phyloP scores from a whole-genome alignment of 2,329 filamentous ascomycete genomes.

The Trichoderma citrinoviride region DNA sequence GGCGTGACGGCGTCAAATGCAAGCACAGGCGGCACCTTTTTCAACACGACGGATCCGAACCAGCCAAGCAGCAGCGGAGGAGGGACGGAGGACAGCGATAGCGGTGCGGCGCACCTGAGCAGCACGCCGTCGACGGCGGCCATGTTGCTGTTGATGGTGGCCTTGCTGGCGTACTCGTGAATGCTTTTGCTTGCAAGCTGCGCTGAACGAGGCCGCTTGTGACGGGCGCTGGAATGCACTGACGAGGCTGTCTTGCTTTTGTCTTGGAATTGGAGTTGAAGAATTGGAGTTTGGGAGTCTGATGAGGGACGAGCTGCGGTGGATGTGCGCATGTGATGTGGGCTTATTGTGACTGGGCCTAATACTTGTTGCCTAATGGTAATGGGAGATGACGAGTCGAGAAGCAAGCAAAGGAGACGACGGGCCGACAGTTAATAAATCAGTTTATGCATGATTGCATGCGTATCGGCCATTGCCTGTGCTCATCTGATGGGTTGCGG shows the following conservation, averaged over 20 bases:
- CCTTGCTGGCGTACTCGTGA: constrained; percentile 7
- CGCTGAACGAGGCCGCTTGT: background rate
- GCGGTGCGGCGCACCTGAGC: background rate
- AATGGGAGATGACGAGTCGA: too few species aligned
- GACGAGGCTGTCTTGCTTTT: background rate
- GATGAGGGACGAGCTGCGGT: too few species aligned
- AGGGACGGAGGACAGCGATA: background rate
- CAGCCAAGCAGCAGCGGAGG: background rate
- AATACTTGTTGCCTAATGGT: too few species aligned
- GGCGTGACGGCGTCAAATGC: constrained; percentile 27
- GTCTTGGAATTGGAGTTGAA: too few species aligned
- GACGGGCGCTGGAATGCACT: constrained; percentile 7
- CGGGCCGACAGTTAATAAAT: too few species aligned
- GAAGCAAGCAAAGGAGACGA: too few species aligned
- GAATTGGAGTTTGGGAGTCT: too few species aligned
- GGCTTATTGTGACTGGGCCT: too few species aligned
- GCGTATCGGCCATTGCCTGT: too few species aligned
- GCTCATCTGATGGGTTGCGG: too few species aligned
- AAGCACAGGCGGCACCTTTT: constrained; percentile 27
- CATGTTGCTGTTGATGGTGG: background rate
- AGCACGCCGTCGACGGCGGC: background rate
- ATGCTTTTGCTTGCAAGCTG: background rate
- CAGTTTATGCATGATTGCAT: too few species aligned
- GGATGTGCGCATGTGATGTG: too few species aligned
- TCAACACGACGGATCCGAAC: constrained; percentile 19